Percentiles rank a stretch among this genome's conserved stretches.
Conservation (phyloP, 345 rosid species). For the Tarenaya hassleriana region DNA sequence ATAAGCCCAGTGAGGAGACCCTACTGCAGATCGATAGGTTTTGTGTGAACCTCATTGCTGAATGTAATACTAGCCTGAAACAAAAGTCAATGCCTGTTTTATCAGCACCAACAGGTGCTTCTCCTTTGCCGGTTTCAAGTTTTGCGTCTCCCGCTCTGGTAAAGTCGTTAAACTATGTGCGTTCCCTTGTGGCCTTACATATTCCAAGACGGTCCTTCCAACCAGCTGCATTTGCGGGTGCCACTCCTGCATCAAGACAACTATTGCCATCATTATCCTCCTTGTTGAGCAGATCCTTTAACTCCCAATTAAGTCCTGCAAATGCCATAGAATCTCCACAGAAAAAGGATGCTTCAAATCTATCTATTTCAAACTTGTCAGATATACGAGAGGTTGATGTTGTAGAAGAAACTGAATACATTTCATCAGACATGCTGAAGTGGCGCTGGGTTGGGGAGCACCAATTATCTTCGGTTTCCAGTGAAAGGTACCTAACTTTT, state of each 20-base stretch:
- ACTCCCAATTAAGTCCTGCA: conserved; percentile 67
- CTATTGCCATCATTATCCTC: conserved; percentile 77
- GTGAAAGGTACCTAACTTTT: conserved; percentile 53
- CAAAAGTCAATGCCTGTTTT: conserved; percentile 41
- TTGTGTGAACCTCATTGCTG: conserved; percentile 64
- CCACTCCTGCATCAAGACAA: conserved; percentile 68
- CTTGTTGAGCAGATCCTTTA: conserved; percentile 77
- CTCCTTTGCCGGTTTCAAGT: conserved; percentile 77
- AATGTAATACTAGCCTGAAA: conserved; percentile 60
- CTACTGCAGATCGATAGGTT: conserved; percentile 82
- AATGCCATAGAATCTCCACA: conserved; percentile 57
- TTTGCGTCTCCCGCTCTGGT: conserved; percentile 81
- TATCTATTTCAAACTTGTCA: conserved; percentile 60
- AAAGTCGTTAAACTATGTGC: conserved; percentile 91
- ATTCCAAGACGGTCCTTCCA: conserved; percentile 85
- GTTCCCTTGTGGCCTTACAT: conserved; percentile 81
- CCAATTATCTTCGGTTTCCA: conserved; percentile 40
- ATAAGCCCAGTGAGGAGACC: conserved; percentile 91
- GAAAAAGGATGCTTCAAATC: conserved; percentile 49
- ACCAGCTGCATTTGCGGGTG: conserved; percentile 81
- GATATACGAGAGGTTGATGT: conserved; percentile 53
- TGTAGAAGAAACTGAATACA: conserved; percentile 58
- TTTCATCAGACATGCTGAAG: conserved; percentile 67
- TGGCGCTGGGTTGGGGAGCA: conserved; percentile 89
- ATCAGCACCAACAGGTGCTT: conserved; percentile 36